Base-by-base conservation (phyloP, 495 filamentous ascomycete species). In the Talaromyces proteolyticus region DNA sequence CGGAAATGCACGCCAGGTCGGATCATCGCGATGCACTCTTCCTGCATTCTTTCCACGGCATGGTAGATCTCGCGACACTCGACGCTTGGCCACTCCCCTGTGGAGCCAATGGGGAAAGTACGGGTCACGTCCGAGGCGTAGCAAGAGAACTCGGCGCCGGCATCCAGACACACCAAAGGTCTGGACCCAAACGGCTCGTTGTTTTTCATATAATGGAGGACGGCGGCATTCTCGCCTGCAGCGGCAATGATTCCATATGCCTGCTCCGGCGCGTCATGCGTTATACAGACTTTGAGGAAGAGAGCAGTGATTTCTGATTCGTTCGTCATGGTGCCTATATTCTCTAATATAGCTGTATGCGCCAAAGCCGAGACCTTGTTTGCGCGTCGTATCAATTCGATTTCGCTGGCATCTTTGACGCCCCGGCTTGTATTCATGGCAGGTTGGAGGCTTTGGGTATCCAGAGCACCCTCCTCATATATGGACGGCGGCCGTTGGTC, bases 51-150 rank as follows among this genome's bases (percentile, higher is more conserved):
- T 56, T 87, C 78, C 16, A 97, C 92, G 8, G 91, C 57, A 4
- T 72, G 69, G 64, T 97, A 89, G 44, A 95, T 84, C 29, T 78
- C 74, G 44, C 74, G 74, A 2, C 80, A 79, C 57, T 93, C 84
- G 10, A 59, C 49, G 46, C 69, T 71, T 1, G 80, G 77, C 76
- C 85, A 91, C 0, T 68, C 61, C 1, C 79, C 82, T 14, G 63
- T 56, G 11, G 19, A 12, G 22, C 52, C 42, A 16, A 95, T 64
- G 0, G 92, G 92, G 56, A 95, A 82, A 2, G 91, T 95, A 4
- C 92, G 79, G 0, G 92, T 97, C 29, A 97, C 79, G 56, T 96
- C 91, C 45, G 81, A 83, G n/a, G 89, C 89, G 59, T 97, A 97
- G 63, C 87, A 89, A 11, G 83, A 66, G 77, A 79, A 94, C 62